Percentiles rank a stretch among this genome's conserved stretches.
Evolutionary conservation across 345 rosid species (phyloP).

Genomic region (Camelina neglecta): DNA sequence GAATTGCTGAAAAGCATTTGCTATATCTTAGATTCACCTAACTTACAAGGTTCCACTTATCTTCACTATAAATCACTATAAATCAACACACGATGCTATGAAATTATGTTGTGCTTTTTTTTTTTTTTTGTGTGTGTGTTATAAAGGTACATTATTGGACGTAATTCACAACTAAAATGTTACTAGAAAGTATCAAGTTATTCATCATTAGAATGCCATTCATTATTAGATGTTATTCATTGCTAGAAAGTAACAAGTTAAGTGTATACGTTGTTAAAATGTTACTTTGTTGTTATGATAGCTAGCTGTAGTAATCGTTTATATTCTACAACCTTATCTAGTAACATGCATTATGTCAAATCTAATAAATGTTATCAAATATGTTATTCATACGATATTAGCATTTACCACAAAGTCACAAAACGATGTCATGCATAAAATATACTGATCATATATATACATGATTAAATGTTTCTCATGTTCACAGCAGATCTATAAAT

Average conservation of each 20-base stretch:
- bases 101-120: too few species aligned
- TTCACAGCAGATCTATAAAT: neutral
- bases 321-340: neutral
- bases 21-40: conserved; percentile 16
- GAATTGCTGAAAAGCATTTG: conserved; percentile 13
- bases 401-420: neutral
- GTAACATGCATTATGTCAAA: neutral
- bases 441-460: too few species aligned
- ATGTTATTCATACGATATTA: neutral
- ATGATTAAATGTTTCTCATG: neutral
- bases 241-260: neutral
- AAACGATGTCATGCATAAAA: neutral
- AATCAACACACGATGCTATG: neutral
- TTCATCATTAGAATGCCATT: neutral
- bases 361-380: neutral
- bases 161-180: neutral
- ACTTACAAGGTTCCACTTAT: neutral
- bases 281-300: neutral
- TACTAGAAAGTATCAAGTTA: neutral
- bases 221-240: neutral
- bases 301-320: neutral
- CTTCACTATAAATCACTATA: neutral
- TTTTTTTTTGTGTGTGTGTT: neutral
- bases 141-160: neutral
- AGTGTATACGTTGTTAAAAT: neutral